These are phyloP conservation scores for Neoarthrinium moseri DNA, from an alignment of 2,329 filamentous ascomycete species.

Conservation along the genomic window DNA sequence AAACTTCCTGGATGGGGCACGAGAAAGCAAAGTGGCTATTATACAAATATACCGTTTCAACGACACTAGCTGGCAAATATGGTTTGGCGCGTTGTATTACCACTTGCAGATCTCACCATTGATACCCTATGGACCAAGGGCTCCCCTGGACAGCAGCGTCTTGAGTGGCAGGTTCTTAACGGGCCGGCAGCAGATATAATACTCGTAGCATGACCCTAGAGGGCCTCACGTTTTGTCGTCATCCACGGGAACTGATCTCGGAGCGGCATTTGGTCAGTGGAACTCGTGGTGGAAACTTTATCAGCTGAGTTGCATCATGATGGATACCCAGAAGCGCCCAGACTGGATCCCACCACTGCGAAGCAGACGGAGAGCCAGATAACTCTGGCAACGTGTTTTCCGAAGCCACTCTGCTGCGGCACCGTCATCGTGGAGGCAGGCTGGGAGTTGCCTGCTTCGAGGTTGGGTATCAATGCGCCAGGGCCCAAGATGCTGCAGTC, in stretches of 20 bases:
- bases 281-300: not conserved
- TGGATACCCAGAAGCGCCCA: conserved; percentile 1
- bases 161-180: not conserved
- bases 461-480: conserved; percentile 46
- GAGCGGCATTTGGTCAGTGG: not conserved
- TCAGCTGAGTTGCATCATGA: conserved; percentile 6
- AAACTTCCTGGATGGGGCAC: not conserved
- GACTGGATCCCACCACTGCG: not conserved
- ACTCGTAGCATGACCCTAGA: conserved; percentile 1
- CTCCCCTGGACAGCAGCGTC: conserved; percentile 14
- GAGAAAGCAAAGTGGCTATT: conserved; percentile 2
- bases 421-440: conserved; percentile 17
- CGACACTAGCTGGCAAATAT: not conserved
- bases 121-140: conserved; percentile 22
- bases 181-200: not conserved
- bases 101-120: conserved; percentile 16
- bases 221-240: conserved; percentile 4
- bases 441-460: conserved; percentile 20
- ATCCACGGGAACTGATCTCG: not conserved
- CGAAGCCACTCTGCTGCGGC: conserved; percentile 18
- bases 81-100: conserved; percentile 5
- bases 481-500: conserved; percentile 30
- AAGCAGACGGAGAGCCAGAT: conserved; percentile 8
- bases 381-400: conserved; percentile 13
- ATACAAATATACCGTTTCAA: not conserved